These are phyloP conservation scores for Galerina sulciceps DNA, from an alignment of 768 basidiomycete species.

Conservation along the genomic window DNA sequence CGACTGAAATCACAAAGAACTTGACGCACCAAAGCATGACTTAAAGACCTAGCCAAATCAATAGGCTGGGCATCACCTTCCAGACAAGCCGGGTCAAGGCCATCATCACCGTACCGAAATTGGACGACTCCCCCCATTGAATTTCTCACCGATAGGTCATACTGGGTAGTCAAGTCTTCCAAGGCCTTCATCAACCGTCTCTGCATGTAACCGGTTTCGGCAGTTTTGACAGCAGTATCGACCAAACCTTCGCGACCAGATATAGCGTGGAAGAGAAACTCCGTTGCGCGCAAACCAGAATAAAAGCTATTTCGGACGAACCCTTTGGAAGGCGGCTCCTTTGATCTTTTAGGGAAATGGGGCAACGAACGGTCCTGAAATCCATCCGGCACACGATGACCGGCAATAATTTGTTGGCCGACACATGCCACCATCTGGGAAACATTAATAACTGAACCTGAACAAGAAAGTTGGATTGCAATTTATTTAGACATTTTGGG, in stretches of 20 bases:
- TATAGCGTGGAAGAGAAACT: slow-evolving; percentile 99
- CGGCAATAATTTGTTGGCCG: slow-evolving; percentile 98
- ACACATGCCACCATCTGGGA: slow-evolving; percentile 99
- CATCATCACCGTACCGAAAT: slow-evolving; percentile 96
- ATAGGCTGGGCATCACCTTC: slow-evolving; percentile 96
- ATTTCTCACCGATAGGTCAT: slow-evolving; percentile 94
- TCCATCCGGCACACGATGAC: slow-evolving; percentile 97
- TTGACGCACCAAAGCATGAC: slow-evolving; percentile 71
- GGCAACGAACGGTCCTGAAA: slow-evolving; percentile 99
- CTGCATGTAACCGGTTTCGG: slow-evolving; percentile 99
- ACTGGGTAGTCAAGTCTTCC: slow-evolving; percentile 95
- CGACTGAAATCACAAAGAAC: not conserved
- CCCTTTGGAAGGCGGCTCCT: slow-evolving; percentile 95
- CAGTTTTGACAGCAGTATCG: slow-evolving; percentile 99
- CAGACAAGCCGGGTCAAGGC: slow-evolving; percentile 93
- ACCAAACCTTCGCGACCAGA: slow-evolving; percentile 98
- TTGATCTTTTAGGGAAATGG: slow-evolving; percentile 96
- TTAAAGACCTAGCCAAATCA: slow-evolving; percentile 87
- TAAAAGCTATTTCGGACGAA: slow-evolving; percentile 99
- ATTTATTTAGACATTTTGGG: not conserved
- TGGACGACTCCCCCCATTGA: slow-evolving; percentile 95
- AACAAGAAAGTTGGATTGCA: not conserved
- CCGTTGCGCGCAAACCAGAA: slow-evolving; percentile 87
- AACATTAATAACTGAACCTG: slow-evolving; percentile 97
- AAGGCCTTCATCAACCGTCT: slow-evolving; percentile 98